Percentiles rank a stretch among this genome's conserved stretches.
Conservation (phyloP, 768 basidiomycete genomes). For the Jaapia argillacea region DNA sequence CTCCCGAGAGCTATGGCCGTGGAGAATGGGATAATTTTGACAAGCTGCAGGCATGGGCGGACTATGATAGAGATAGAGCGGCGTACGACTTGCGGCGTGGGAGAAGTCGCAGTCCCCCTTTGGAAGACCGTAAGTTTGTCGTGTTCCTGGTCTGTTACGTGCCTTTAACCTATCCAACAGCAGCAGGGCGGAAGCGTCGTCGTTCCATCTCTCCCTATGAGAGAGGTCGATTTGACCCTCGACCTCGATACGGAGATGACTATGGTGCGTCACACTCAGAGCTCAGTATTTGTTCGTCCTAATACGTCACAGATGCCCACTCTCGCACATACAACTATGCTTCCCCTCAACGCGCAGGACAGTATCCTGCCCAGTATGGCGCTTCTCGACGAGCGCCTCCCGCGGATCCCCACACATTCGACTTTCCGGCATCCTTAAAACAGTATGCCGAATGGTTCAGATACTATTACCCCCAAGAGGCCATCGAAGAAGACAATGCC, state of each 20-base stretch:
- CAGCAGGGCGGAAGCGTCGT: slow-evolving; percentile 66
- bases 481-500: slow-evolving; percentile 71
- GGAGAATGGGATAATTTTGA: slow-evolving; percentile 65
- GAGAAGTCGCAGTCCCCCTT: slow-evolving; percentile 67
- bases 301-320: slow-evolving; percentile 41
- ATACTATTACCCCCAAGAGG: slow-evolving; percentile 62
- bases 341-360: slow-evolving; percentile 50
- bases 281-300: slow-evolving; percentile 12
- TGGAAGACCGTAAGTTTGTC: slow-evolving; percentile 48
- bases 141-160: slow-evolving; percentile 6
- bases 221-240: slow-evolving; percentile 72
- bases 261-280: slow-evolving; percentile 68
- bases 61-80: slow-evolving; percentile 60
- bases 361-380: slow-evolving; percentile 31
- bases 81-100: slow-evolving; percentile 62
- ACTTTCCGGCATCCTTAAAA: slow-evolving; percentile 73
- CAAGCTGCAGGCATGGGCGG: slow-evolving; percentile 39
- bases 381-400: slow-evolving; percentile 51
- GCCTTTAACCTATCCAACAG: no score
- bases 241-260: slow-evolving; percentile 75
- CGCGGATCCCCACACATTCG: slow-evolving; percentile 75
- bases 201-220: slow-evolving; percentile 76
- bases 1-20: slow-evolving; percentile 45
- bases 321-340: slow-evolving; percentile 57
- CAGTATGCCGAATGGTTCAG: slow-evolving; percentile 88